Conservation (phyloP, 2,329 filamentous ascomycete species). For the Aaosphaeria pasadenensis region DNA sequence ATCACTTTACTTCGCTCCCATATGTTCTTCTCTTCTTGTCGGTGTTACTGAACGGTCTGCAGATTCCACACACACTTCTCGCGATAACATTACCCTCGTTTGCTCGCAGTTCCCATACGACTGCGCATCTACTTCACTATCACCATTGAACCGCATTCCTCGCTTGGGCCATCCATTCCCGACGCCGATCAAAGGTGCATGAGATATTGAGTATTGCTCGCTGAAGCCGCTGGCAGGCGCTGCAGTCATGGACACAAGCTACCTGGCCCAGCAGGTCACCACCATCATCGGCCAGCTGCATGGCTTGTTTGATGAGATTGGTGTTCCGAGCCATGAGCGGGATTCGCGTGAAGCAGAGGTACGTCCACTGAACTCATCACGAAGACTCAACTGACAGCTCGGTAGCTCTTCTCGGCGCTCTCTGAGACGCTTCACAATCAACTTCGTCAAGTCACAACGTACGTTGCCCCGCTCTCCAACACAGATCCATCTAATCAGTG, state of each 20-base stretch:
- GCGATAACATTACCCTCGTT: not conserved
- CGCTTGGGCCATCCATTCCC: constrained; percentile 16
- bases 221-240: constrained; percentile 28
- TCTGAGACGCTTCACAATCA: constrained; percentile 92
- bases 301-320: constrained; percentile 95
- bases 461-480: constrained; percentile 21
- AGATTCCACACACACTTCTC: constrained; percentile 1
- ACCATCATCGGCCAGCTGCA: constrained; percentile 91
- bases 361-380: constrained; percentile 30
- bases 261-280: constrained; percentile 91
- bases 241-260: constrained; percentile 77
- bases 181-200: constrained; percentile 30
- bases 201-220: constrained; percentile 19
- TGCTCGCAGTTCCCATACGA: not conserved
- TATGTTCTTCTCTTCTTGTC: constrained; percentile 1
- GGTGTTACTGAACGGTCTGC: constrained; percentile 1
- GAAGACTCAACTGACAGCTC: no score
- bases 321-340: constrained; percentile 88
- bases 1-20: constrained; percentile 15
- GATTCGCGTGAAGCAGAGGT: constrained; percentile 88
- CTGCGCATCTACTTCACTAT: not conserved
- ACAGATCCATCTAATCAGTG: constrained; percentile 6
- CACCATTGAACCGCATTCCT: constrained; percentile 12
- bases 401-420: constrained; percentile 81
- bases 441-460: constrained; percentile 74